These are phyloP conservation scores for Backusella morwellensis DNA, from an alignment of 192 early-diverging fungal genomes.

Conservation along the genomic window DNA sequence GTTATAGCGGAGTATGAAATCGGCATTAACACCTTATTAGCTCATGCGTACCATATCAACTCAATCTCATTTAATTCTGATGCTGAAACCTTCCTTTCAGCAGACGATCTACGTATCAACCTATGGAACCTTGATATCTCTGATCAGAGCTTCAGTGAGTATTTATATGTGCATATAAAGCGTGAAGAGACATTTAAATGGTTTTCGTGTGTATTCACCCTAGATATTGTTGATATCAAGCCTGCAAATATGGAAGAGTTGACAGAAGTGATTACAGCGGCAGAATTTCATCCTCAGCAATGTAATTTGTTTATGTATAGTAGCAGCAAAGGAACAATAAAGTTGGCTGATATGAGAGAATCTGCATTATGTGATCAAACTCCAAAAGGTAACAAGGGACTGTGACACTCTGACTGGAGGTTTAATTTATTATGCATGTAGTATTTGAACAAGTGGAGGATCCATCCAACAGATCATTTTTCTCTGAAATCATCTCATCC, in stretches of 20 bases:
- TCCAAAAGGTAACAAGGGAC: constrained; percentile 69
- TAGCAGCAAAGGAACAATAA: constrained; percentile 97
- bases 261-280: too few relatives aligned
- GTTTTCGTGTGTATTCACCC: background rate
- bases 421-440: constrained; percentile 19
- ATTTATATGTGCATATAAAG: background rate
- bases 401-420: too few relatives aligned
- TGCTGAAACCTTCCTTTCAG: constrained; percentile 95
- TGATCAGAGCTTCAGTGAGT: constrained; percentile 94
- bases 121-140: constrained; percentile 98
- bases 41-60: constrained; percentile 99
- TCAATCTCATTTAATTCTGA: constrained; percentile 99
- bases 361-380: constrained; percentile 94
- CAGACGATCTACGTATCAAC: constrained; percentile 98
- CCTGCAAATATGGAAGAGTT: constrained; percentile 91
- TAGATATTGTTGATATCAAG: constrained; percentile 99
- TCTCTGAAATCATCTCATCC: constrained; percentile 99
- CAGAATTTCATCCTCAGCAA: too few relatives aligned
- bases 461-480: constrained; percentile 94
- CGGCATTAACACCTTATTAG: constrained; percentile 34
- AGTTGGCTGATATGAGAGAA: constrained; percentile 94
- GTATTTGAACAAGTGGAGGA: constrained; percentile 97
- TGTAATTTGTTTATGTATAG: constrained; percentile 98
- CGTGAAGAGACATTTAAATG: background rate
- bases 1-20: background rate